Evolutionary conservation across 441 rosid species (phyloP), one percentile per base, ranked within the genome.

Genomic region (Eutrema salsugineum): DNA sequence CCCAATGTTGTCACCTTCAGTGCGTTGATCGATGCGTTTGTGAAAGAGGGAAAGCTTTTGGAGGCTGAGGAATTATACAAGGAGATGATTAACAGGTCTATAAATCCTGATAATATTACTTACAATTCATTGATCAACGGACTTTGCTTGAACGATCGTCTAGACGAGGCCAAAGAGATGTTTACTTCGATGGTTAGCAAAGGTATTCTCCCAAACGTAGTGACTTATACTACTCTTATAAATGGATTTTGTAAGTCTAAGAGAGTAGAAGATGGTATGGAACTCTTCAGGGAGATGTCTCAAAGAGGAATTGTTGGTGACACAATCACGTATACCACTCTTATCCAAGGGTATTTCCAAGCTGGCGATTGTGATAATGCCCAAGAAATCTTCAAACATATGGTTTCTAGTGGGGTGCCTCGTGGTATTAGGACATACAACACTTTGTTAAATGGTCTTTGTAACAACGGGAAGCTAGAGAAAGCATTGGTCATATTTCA

Each of bases 391-490:
- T 53, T 75, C 46, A 36, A 40, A 6, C 16, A 58, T 9, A 78
- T 78, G 76, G 48, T 0, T 1, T 19, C 58, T n/a, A 1, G 0
- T 24, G 55, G 74, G 35, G 61, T 39, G 10, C n/a, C 55, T 77
- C 62, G 43, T 0, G 0, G 1, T 39, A 0, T 50, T 0, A 2
- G 14, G 17, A 77, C 74, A 11, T 77, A 39, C 42, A 35, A 4
- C 22, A 24, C 48, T 20, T 17, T 76, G 38, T 22, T 76, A 17
- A 40, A 68, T 51, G 80, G 78, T 0, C 33, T 72, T 27, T 69
- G 66, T 16, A 48, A 65, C 1, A 42, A 46, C 2, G 72, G 64
- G 28, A 66, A 53, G 61, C 19, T 53, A 27, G 61, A 53, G 50
- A 51, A 4, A 4, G 61, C 61, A 1, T 15, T 80, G 20, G 40